Conservation (phyloP, 306 rosid species). For the Trichosanthes cucumerina region DNA sequence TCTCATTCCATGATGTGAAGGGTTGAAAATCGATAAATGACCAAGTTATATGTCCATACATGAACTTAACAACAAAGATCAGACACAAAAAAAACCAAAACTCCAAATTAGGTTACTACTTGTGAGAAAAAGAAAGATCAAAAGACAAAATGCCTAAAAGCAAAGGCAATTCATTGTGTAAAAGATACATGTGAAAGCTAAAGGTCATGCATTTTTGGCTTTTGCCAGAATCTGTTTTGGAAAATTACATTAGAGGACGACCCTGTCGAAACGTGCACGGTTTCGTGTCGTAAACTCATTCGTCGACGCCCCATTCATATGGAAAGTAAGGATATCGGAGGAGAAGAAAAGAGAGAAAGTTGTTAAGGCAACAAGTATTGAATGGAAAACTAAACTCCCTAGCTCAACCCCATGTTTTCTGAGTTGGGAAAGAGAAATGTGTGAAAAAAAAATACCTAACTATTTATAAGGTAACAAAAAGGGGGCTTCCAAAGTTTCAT, state of each 20-base stretch:
- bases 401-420: not conserved
- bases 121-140: not conserved
- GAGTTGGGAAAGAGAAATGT: slow-evolving; percentile 2
- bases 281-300: not conserved
- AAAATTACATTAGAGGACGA: not conserved
- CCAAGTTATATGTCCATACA: not conserved
- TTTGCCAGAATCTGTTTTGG: slow-evolving; percentile 1
- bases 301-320: not conserved
- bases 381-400: slow-evolving; percentile 4
- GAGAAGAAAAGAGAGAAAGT: not conserved
- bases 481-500: not conserved
- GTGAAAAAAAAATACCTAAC: not conserved
- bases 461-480: not conserved
- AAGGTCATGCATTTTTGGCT: slow-evolving; percentile 3
- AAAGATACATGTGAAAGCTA: slow-evolving; percentile 5
- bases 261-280: not conserved
- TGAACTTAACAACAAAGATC: not conserved
- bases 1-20: not conserved
- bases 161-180: not conserved
- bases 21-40: not conserved
- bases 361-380: slow-evolving; percentile 8
- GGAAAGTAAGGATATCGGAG: not conserved
- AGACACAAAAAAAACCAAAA: not conserved
- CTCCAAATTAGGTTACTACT: not conserved
- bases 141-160: not conserved